These are phyloP conservation scores for Coniosporium apollinis DNA, from an alignment of 495 filamentous ascomycete species.

Conservation along the genomic window DNA sequence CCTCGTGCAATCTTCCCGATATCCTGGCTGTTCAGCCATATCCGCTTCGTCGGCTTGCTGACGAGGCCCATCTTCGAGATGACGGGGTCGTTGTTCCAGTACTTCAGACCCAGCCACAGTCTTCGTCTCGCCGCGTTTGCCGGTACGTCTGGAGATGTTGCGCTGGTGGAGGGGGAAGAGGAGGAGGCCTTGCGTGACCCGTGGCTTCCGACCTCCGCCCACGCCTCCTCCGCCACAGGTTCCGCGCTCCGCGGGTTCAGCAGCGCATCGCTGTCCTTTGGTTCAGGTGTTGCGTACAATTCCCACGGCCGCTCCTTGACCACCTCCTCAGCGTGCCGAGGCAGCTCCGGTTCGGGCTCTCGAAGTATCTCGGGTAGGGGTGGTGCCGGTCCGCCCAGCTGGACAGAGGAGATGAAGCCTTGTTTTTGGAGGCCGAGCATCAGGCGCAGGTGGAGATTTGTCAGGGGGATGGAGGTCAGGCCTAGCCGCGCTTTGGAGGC, in stretches of 20 bases:
- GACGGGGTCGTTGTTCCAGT: conserved; percentile 78
- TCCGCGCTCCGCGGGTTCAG: conserved; percentile 23
- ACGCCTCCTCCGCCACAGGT: conserved; percentile 38
- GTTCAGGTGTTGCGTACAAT: no score
- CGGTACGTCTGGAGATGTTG: no score
- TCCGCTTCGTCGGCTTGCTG: conserved; percentile 56
- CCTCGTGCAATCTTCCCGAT: conserved; percentile 52
- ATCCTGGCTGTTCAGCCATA: conserved; percentile 43
- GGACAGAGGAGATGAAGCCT: conserved; percentile 70
- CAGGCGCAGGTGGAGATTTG: conserved; percentile 62
- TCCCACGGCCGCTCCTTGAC: background rate
- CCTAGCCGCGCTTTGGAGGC: conserved; percentile 70
- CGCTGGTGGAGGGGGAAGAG: no score
- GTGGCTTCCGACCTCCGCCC: conserved; percentile 17
- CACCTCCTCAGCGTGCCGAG: no score
- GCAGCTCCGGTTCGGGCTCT: background rate
- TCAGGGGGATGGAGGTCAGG: conserved; percentile 70
- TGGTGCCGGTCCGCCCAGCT: conserved; percentile 55
- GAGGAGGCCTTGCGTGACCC: conserved; percentile 55
- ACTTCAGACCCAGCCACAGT: conserved; percentile 88
- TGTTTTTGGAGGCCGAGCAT: conserved; percentile 61
- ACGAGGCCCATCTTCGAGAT: conserved; percentile 40
- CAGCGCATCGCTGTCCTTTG: background rate
- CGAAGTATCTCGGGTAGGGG: conserved; percentile 18
- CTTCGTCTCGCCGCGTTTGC: conserved; percentile 62